Conservation (phyloP, 306 rosid genomes). For the Adenanthera pavonina region DNA sequence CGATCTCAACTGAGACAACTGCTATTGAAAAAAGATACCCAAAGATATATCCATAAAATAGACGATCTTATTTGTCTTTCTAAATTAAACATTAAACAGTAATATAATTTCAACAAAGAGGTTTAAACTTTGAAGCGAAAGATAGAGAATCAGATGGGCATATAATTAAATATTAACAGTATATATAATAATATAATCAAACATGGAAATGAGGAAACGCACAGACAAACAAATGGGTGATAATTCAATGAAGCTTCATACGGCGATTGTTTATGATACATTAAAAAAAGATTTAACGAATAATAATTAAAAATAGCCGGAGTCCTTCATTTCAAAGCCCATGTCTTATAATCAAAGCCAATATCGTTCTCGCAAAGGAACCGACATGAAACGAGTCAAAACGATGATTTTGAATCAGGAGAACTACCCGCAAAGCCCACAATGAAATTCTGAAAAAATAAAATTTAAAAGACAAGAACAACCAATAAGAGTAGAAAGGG, state of each 20-base stretch:
- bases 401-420: conserved; percentile 22
- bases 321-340: conserved; percentile 49
- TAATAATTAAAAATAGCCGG: conserved; percentile 41
- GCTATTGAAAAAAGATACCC: conserved; percentile 1
- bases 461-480: not conserved
- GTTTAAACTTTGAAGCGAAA: conserved; percentile 11
- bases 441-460: not conserved
- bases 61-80: not conserved
- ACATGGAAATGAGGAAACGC: conserved; percentile 52
- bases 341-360: conserved; percentile 40
- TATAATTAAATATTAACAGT: not conserved
- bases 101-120: not conserved
- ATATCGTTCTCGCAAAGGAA: conserved; percentile 13
- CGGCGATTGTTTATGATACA: conserved; percentile 42
- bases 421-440: not conserved
- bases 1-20: conserved; percentile 29
- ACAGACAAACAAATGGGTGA: conserved; percentile 31
- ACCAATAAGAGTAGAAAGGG: not conserved
- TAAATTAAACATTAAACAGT: not conserved
- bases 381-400: conserved; percentile 39
- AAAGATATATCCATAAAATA: not conserved
- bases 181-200: conserved; percentile 36
- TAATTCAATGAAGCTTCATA: conserved; percentile 50
- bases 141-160: not conserved
- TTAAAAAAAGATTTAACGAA: not conserved